A percentile compares a stretch with the other conserved stretches of the same genome.
phyloP scores from a whole-genome alignment of 2,329 filamentous ascomycete genomes.

The Rutstroemia sp. region DNA sequence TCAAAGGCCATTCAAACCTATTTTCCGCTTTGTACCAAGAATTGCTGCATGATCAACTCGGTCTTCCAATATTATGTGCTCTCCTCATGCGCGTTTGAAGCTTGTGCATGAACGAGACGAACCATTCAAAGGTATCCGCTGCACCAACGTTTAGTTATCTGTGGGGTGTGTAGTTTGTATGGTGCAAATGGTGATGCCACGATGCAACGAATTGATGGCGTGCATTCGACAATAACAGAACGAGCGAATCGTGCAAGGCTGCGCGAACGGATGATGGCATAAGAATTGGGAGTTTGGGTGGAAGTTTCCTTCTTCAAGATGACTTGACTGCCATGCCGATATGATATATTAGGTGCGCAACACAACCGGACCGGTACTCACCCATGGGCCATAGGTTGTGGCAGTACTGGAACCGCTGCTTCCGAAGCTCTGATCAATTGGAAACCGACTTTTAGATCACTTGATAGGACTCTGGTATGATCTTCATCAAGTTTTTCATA shows the following conservation, averaged over 20 bases:
- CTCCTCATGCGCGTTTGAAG: background rate
- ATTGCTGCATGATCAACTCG: background rate
- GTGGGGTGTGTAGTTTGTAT: background rate
- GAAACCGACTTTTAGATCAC: background rate
- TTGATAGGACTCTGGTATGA: background rate
- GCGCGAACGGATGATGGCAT: slow-evolving; percentile 18
- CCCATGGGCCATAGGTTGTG: background rate
- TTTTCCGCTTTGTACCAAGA: slow-evolving; percentile 22
- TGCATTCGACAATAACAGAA: slow-evolving; percentile 13
- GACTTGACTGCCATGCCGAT: background rate
- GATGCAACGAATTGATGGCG: slow-evolving; percentile 20
- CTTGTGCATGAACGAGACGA: slow-evolving; percentile 11
- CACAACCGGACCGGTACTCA: background rate
- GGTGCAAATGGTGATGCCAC: slow-evolving; percentile 18
- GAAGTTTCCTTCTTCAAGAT: background rate
- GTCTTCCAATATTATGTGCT: background rate
- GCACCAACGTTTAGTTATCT: slow-evolving; percentile 13
- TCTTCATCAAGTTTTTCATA: background rate
- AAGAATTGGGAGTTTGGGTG: background rate
- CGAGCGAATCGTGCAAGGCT: slow-evolving; percentile 24
- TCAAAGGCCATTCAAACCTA: slow-evolving; percentile 13
- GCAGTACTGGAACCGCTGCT: background rate
- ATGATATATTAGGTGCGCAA: background rate
- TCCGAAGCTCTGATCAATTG: background rate
- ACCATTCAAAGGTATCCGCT: slow-evolving; percentile 13